Percentiles rank a stretch among this genome's conserved stretches.
These are phyloP conservation scores for Lentinula sp. DNA, from an alignment of 768 basidiomycete species.

Conservation along the genomic window DNA sequence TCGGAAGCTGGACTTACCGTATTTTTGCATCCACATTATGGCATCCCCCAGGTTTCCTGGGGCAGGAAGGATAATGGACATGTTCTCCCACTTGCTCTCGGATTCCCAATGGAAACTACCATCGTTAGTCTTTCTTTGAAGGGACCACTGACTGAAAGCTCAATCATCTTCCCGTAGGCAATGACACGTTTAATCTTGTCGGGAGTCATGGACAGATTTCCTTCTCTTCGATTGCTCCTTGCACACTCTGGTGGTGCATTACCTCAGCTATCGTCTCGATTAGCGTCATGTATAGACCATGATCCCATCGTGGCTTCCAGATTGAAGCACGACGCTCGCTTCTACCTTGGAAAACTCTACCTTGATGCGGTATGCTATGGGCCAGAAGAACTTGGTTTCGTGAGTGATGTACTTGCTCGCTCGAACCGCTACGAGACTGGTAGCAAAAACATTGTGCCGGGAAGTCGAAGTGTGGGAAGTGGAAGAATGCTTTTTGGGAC, in stretches of 20 bases:
- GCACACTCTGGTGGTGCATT: conserved; percentile 87
- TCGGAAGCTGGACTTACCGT: conserved; percentile 64
- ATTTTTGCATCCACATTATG: conserved; percentile 87
- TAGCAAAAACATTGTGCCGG: conserved; percentile 17
- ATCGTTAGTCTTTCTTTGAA: conserved; percentile 42
- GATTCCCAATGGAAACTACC: conserved; percentile 90
- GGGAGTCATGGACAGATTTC: conserved; percentile 77
- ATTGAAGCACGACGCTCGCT: conserved; percentile 76
- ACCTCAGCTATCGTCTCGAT: conserved; percentile 75
- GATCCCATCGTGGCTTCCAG: conserved; percentile 75
- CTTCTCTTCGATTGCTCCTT: conserved; percentile 67
- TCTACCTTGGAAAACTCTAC: conserved; percentile 74
- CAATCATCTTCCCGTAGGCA: conserved; percentile 36
- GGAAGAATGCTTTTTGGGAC: conserved; percentile 74
- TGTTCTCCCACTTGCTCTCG: conserved; percentile 79
- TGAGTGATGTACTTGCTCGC: conserved; percentile 63
- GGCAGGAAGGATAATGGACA: conserved; percentile 79
- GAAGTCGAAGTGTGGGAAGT: conserved; percentile 43
- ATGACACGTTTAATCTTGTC: conserved; percentile 76
- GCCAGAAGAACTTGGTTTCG: conserved; percentile 76
- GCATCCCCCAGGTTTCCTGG: conserved; percentile 68
- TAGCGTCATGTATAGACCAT: conserved; percentile 81
- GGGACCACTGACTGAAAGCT: conserved; percentile 6
- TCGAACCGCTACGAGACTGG: conserved; percentile 41
- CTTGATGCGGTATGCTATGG: conserved; percentile 90